A percentile compares a stretch with the other conserved stretches of the same genome.
phyloP scores from a whole-genome alignment of 257 asterid species.

The Solanum sitiens region DNA sequence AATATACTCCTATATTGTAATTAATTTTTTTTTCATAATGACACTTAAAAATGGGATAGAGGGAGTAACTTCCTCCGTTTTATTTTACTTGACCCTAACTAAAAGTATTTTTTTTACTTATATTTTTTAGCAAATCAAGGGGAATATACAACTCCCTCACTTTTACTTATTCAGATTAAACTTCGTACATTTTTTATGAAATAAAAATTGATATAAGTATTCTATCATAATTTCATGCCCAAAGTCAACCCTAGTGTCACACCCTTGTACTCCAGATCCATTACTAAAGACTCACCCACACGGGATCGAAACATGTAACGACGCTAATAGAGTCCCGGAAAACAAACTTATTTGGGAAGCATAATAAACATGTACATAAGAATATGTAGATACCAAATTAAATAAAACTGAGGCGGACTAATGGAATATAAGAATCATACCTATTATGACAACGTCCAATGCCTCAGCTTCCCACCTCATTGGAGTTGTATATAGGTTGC shows the following conservation, averaged over 20 bases:
- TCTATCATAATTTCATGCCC: not conserved
- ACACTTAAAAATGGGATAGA: not conserved
- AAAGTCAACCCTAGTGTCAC: not conserved
- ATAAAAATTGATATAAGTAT: not conserved
- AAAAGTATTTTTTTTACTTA: too few species aligned
- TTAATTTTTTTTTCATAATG: not conserved
- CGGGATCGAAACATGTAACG: too few species aligned
- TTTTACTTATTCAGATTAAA: too few species aligned
- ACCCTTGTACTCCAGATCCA: not conserved
- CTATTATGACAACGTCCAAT: not conserved
- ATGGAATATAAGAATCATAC: not conserved
- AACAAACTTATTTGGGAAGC: not conserved
- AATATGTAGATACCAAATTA: too few species aligned
- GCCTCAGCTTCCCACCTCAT: not conserved
- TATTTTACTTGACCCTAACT: too few species aligned
- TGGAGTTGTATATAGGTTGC: too few species aligned
- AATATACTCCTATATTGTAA: not conserved
- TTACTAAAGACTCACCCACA: too few species aligned
- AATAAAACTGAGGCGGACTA: not conserved
- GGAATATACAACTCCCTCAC: too few species aligned
- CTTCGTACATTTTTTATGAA: too few species aligned
- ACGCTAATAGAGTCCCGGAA: too few species aligned
- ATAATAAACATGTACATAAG: not conserved
- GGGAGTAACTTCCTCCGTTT: not conserved
- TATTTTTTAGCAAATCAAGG: too few species aligned